Evolutionary conservation across 2,329 filamentous ascomycete genomes (phyloP), one percentile per base, ranked within the genome.

Genomic region (Exophiala xenobiotica): DNA sequence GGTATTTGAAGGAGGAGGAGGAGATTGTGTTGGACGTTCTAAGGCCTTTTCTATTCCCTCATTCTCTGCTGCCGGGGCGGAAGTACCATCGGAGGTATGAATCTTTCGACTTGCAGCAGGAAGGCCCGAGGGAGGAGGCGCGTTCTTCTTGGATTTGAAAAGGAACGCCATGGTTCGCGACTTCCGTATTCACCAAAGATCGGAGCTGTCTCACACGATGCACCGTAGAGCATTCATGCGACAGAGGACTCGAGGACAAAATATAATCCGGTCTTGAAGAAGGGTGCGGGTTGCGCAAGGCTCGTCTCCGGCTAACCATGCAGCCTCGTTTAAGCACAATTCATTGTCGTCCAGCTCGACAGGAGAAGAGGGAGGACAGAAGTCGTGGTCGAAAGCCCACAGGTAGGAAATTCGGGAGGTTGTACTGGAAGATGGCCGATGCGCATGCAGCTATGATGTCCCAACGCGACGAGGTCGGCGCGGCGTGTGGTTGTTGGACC

Each of bases 121-220:
- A 24, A 81, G 71, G 33, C 72, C 70, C 59, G 62, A 59, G n/a
- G 49, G 33, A 26, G 52, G 22, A 24, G 54, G 53, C 56, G 54
- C 52, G 63, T 85, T 82, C 69, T 86, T 83, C 66, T 81, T 79
- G 72, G 88, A 90, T 73, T 90, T 90, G 76, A 90, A 90, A 56
- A 90, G 78, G 70, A 90, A 90, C 61, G 87, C 84, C 87, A 90
- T 90, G 23, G 38, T 49, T 27, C 24, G 37, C 29, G 46, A 27
- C 27, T 47, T 44, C 35, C 35, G 24, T 14, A 33, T 19, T 14
- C 12, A 16, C n/a, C 14, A 37, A 18, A 38, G 38, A n/a, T 6
- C 16, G 18, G 22, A 9, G 12, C 12, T 29, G 7, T 26, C 6
- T 46, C 12, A 39, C 24, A 33, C 37, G 24, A 29, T 31, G 20